Evolutionary conservation across 768 basidiomycete species (phyloP).

Genomic region (Agrocybe chaxingu): DNA sequence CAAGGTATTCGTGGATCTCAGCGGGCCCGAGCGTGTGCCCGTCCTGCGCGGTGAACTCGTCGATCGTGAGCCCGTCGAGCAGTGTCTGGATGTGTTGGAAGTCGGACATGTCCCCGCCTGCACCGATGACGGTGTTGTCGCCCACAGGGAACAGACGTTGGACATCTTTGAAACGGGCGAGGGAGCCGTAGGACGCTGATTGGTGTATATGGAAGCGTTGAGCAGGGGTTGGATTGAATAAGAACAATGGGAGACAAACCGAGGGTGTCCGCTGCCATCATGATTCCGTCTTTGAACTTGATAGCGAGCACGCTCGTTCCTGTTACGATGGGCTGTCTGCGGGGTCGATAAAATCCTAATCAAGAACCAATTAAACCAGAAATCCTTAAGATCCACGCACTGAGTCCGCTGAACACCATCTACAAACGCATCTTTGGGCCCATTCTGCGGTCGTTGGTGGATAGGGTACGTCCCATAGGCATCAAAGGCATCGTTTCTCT

Average conservation of each 20-base stretch:
- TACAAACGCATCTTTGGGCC: slow-evolving; percentile 52
- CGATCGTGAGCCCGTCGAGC: slow-evolving; percentile 73
- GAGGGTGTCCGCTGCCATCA: slow-evolving; percentile 98
- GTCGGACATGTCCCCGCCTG: slow-evolving; percentile 96
- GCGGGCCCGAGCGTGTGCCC: slow-evolving; percentile 80
- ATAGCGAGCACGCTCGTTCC: slow-evolving; percentile 95
- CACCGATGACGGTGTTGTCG: slow-evolving; percentile 81
- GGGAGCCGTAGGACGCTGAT: slow-evolving; percentile 91
- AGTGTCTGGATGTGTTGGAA: slow-evolving; percentile 87
- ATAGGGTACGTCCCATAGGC: slow-evolving; percentile 76
- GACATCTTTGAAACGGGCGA: slow-evolving; percentile 94
- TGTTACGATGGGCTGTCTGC: slow-evolving; percentile 90
- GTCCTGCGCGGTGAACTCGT: slow-evolving; percentile 81
- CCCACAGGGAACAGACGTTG: slow-evolving; percentile 86
- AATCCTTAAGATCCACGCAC: slow-evolving; percentile 33
- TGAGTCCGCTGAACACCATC: slow-evolving; percentile 79
- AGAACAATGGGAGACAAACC: slow-evolving; percentile 45
- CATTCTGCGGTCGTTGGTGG: slow-evolving; percentile 52
- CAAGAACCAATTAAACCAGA: background rate
- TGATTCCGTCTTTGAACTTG: slow-evolving; percentile 94
- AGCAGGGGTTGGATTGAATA: background rate
- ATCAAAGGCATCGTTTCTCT: slow-evolving; percentile 79
- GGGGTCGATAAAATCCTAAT: background rate
- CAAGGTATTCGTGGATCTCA: slow-evolving; percentile 91
- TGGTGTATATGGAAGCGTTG: background rate